phyloP scores from a whole-genome alignment of 768 basidiomycete species.

The Neoboletus magnificus region DNA sequence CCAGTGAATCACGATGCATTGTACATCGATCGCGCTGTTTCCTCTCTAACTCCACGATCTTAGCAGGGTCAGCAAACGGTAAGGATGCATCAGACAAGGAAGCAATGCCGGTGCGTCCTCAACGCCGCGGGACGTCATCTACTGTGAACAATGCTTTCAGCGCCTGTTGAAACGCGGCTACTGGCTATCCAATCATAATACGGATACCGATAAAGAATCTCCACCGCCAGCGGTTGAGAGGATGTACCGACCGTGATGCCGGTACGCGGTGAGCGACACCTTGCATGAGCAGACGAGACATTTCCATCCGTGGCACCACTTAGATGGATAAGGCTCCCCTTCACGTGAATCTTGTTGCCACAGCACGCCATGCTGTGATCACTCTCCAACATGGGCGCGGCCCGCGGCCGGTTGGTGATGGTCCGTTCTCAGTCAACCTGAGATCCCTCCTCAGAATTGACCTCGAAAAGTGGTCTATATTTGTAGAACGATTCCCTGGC shows the following conservation, averaged over 20 bases:
- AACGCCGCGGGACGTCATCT: neutral
- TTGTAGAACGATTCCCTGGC: neutral
- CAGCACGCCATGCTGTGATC: neutral
- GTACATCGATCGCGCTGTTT: neutral
- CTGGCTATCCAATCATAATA: neutral
- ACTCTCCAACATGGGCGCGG: neutral
- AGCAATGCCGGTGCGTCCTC: neutral
- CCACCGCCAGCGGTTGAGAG: neutral
- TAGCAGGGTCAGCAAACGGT: neutral
- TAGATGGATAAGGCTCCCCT: neutral
- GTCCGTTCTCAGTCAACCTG: neutral
- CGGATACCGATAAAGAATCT: neutral
- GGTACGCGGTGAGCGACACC: neutral
- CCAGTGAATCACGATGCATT: neutral
- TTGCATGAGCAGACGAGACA: neutral
- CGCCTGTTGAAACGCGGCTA: neutral
- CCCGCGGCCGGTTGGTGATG: neutral
- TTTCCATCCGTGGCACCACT: neutral
- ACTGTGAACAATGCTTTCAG: too few species aligned
- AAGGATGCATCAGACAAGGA: neutral
- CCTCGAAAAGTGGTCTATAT: conserved; percentile 6
- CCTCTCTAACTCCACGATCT: neutral
- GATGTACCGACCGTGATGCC: too few species aligned
- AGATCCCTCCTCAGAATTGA: conserved; percentile 4
- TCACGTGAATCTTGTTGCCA: conserved; percentile 4